phyloP scores from a whole-genome alignment of 345 rosid species.

The Hibiscus mutabilis region DNA sequence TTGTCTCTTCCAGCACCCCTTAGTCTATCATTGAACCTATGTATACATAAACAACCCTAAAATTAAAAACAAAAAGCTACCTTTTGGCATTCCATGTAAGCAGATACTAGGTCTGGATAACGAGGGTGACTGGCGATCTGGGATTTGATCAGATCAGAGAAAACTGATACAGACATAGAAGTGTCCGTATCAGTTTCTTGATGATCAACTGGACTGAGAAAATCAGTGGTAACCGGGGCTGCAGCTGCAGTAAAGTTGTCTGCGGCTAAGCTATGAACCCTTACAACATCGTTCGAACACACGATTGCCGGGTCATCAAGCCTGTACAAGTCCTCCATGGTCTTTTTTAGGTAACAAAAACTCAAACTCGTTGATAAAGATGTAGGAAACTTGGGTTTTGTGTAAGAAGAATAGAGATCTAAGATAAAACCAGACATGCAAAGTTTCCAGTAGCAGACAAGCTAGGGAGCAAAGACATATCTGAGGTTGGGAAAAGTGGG shows the following conservation, averaged over 20 bases:
- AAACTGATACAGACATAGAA: conserved; percentile 19
- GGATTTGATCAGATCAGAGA: conserved; percentile 42
- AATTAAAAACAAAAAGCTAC: conserved; percentile 16
- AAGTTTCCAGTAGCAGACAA: too few species aligned
- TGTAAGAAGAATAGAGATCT: too few species aligned
- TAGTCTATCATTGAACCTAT: too few species aligned
- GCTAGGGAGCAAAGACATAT: background rate
- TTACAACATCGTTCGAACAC: conserved; percentile 10
- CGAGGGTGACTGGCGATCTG: conserved; percentile 61
- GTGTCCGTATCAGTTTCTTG: conserved; percentile 6
- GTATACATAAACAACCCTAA: background rate
- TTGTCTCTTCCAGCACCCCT: too few species aligned
- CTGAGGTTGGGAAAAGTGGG: background rate
- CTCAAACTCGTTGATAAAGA: too few species aligned
- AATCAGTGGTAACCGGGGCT: conserved; percentile 6
- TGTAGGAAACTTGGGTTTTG: background rate
- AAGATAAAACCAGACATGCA: too few species aligned
- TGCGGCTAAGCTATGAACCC: background rate
- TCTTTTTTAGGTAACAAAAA: background rate
- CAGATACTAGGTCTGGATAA: conserved; percentile 53
- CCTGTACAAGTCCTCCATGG: conserved; percentile 41
- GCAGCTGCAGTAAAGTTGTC: too few species aligned
- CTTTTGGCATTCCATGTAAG: conserved; percentile 55
- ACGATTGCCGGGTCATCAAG: conserved; percentile 20
- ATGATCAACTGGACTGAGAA: conserved; percentile 13